Evolutionary conservation across 768 basidiomycete genomes (phyloP), one percentile per base, ranked within the genome.

Genomic region (Serendipita sp.): DNA sequence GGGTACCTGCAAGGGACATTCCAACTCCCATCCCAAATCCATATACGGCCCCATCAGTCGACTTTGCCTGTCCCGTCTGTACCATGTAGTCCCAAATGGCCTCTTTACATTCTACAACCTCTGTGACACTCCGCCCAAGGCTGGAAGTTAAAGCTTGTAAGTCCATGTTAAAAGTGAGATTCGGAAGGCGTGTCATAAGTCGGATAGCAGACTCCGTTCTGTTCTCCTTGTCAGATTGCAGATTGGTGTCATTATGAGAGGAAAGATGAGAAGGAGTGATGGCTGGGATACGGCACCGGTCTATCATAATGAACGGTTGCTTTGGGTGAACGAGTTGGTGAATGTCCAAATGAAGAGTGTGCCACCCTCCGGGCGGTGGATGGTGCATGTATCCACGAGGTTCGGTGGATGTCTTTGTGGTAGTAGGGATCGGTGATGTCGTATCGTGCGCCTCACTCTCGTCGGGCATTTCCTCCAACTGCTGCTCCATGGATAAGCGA

Each of bases 61-160:
- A n/a, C 11, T 32, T 60, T 35, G 56, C 11, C 35, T 60, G 16
- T 3, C 56, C 28, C 11, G 78, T 79, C 30, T 78, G 78, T 24
- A 75, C 70, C 2, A 88, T 79, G 81, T 83, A 88, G 64, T 86
- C 86, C 88, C 88, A 89, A 86, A 89, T 89, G 35, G 82, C 77
- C 72, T 89, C 88, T 0, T 83, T 77, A 69, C 86, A 88, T 5
- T 78, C 85, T 13, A 88, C 68, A n/a, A 88, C 77, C 70, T 86
- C 87, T 65, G 80, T 77, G 7, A 80, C 79, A 13, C 85, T 78
- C 67, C 83, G 65, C 16, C 79, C 75, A n/a, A 89, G 76, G 72
- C 86, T 85, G 66, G 87, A 71, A 69, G 85, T 84, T 53, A 87
- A 72, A 5, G 79, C 77, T 64, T 78, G 76, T 58, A 82, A 67